Evolutionary conservation across 1,284 basidiomycete species (phyloP).

Genomic region (Melampsora larici-populina): DNA sequence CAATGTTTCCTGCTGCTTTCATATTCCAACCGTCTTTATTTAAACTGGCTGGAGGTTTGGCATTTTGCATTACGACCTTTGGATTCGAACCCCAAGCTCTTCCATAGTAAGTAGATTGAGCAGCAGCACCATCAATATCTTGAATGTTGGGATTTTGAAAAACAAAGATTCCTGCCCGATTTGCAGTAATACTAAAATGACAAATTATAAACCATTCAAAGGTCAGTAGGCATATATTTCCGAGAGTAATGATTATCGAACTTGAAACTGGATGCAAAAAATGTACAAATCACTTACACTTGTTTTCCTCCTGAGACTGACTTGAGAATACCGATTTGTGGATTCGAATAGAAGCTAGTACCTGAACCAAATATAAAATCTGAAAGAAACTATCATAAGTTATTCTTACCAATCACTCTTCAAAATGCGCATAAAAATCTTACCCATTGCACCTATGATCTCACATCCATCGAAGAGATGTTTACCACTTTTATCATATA

Average conservation of each 20-base stretch:
- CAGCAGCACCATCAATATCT: neutral
- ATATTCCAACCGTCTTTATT: neutral
- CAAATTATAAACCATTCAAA: neutral
- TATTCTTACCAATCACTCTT: neutral
- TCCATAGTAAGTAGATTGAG: neutral
- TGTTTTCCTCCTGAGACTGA: neutral
- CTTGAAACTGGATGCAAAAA: neutral
- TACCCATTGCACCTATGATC: slow-evolving; percentile 34
- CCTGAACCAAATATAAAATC: slow-evolving; percentile 39
- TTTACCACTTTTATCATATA: slow-evolving; percentile 19
- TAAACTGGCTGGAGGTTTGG: neutral
- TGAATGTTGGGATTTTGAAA: neutral
- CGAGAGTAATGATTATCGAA: neutral
- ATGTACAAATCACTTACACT: neutral
- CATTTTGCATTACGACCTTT: neutral
- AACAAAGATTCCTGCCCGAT: neutral
- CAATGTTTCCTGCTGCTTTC: neutral
- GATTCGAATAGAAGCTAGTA: slow-evolving; percentile 16
- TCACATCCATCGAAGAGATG: slow-evolving; percentile 24
- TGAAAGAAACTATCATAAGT: neutral
- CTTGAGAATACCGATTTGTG: neutral
- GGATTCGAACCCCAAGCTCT: neutral
- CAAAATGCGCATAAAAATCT: neutral
- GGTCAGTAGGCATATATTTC: neutral
- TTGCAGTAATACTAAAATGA: neutral